These are phyloP conservation scores for Trapa incisa DNA, from an alignment of 345 rosid genomes.

Conservation along the genomic window DNA sequence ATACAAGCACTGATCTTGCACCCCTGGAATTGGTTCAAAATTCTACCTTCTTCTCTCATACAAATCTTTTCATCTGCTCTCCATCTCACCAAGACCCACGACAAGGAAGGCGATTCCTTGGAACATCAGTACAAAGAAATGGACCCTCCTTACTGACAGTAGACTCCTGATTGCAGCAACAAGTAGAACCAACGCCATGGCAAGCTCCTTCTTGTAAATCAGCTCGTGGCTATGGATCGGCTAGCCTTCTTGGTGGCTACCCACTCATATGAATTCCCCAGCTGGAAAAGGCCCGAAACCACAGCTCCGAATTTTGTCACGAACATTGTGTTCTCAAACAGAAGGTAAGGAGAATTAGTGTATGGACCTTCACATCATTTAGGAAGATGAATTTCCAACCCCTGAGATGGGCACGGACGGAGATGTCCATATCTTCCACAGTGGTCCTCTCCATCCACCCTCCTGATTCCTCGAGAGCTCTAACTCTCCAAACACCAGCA, in stretches of 20 bases:
- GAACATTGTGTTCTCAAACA: constrained; percentile 16
- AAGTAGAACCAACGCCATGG: constrained; percentile 10
- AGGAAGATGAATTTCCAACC: constrained; percentile 21
- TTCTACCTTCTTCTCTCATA: too few relatives aligned
- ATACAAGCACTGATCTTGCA: too few relatives aligned
- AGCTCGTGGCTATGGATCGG: background rate
- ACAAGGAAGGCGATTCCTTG: constrained; percentile 13
- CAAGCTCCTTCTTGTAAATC: constrained; percentile 11
- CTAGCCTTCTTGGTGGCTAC: constrained; percentile 13
- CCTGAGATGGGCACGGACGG: constrained; percentile 14
- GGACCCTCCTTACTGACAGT: constrained; percentile 5
- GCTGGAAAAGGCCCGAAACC: constrained; percentile 11
- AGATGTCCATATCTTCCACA: constrained; percentile 19
- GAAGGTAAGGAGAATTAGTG: constrained; percentile 5
- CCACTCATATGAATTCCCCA: constrained; percentile 12
- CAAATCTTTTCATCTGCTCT: background rate
- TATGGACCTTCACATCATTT: constrained; percentile 11
- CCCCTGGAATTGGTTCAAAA: too few relatives aligned
- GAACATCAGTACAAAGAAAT: constrained; percentile 5
- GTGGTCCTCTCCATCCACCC: constrained; percentile 20
- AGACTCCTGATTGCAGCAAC: constrained; percentile 11
- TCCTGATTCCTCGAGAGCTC: constrained; percentile 15
- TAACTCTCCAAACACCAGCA: constrained; percentile 17
- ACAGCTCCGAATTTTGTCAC: constrained; percentile 6
- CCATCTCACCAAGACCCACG: constrained; percentile 12